Percentiles rank a stretch among this genome's conserved stretches.
Conservation (phyloP, 2,329 filamentous ascomycete genomes). For the Trichoderma lentiforme region DNA sequence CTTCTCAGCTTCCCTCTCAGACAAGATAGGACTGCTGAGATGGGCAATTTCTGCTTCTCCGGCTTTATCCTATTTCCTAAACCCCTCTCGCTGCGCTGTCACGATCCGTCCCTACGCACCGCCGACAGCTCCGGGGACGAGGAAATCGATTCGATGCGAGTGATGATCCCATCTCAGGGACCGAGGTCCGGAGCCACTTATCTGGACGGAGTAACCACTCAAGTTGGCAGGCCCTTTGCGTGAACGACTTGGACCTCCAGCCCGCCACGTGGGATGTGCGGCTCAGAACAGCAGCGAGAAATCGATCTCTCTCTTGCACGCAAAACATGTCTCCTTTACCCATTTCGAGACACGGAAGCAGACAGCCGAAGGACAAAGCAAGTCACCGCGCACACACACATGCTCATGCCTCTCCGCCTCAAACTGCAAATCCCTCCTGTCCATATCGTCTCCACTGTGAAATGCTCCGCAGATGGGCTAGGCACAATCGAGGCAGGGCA, state of each 20-base stretch:
- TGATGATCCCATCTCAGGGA: not conserved
- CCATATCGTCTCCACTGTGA: not conserved
- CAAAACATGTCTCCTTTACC: not conserved
- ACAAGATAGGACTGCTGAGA: not conserved
- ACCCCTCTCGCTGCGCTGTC: not conserved
- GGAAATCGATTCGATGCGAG: not conserved
- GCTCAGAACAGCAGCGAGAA: not conserved
- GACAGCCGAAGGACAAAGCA: not conserved
- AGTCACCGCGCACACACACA: not conserved
- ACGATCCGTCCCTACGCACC: not conserved
- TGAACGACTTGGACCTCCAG: not conserved
- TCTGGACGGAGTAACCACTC: not conserved
- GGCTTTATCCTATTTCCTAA: not conserved
- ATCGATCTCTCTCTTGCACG: not conserved
- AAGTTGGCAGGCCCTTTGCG: not conserved
- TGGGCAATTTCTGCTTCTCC: not conserved
- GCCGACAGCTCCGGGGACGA: not conserved
- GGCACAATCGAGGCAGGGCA: not conserved
- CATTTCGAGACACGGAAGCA: not conserved
- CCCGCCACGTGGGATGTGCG: conserved; percentile 11
- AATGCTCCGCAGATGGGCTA: not conserved
- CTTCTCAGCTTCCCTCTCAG: not conserved
- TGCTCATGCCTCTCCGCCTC: not conserved
- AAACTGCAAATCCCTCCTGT: not conserved
- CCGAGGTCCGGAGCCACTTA: not conserved